Conservation (phyloP, 306 rosid species). For the Lathyrus aphaca region DNA sequence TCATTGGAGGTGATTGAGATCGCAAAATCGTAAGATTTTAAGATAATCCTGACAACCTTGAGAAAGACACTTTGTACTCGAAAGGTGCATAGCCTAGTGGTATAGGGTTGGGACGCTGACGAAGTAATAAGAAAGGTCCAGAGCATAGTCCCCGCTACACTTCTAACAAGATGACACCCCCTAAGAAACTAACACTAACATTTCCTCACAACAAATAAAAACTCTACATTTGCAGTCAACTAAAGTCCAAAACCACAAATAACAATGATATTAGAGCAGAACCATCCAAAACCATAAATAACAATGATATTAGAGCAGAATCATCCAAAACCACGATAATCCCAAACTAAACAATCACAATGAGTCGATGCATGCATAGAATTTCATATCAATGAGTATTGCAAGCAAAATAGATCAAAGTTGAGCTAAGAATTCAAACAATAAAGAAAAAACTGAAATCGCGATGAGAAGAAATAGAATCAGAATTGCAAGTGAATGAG, state of each 20-base stretch:
- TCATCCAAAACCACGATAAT: not conserved
- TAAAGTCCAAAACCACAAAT: not conserved
- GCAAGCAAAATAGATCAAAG: constrained; percentile 14
- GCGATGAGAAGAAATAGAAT: not conserved
- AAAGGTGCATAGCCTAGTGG: not conserved
- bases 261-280: not conserved
- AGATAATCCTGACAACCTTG: too few species aligned
- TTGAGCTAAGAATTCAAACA: constrained; percentile 6
- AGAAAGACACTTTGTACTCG: not conserved
- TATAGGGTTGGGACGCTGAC: not conserved
- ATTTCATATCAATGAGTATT: constrained; percentile 1
- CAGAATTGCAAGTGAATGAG: not conserved
- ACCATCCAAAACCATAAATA: not conserved
- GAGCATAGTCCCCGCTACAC: not conserved
- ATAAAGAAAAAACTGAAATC: not conserved
- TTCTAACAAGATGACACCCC: not conserved
- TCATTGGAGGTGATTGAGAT: too few species aligned
- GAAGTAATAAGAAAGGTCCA: not conserved
- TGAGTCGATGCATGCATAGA: constrained; percentile 13
- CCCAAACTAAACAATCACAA: constrained; percentile 8
- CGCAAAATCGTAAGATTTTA: too few species aligned
- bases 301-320: not conserved
- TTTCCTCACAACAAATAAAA: not conserved
- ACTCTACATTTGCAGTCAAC: constrained; percentile 14
- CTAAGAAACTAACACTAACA: not conserved